Evolutionary conservation across 306 rosid genomes (phyloP).

Genomic region (cucumber (Cucumis sativus)): Cucumber_9930_V3 NC_026661.2:20236501-20237000

Average conservation of each 20-base stretch:
- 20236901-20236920: constrained; percentile 77
- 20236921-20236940: constrained; percentile 77
- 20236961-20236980: constrained; percentile 83
- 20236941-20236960: constrained; percentile 69
- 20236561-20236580: not conserved
- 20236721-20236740: not conserved
- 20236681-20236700: not conserved
- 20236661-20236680: not conserved
- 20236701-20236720: not conserved
- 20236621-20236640: not conserved
- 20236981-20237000: constrained; percentile 14
- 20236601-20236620: not conserved
- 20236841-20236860: not conserved
- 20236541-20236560: not conserved
- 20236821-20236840: not conserved
- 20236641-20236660: not conserved
- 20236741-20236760: not conserved
- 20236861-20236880: constrained; percentile 24
- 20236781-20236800: not conserved
- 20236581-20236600: not conserved
- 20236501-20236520: constrained; percentile 45
- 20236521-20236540: not conserved
- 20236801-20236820: not conserved
- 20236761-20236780: not conserved
- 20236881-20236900: constrained; percentile 94